These are phyloP conservation scores for Verbascum thapsus DNA, from an alignment of 257 asterid genomes.

Conservation along the genomic window DNA sequence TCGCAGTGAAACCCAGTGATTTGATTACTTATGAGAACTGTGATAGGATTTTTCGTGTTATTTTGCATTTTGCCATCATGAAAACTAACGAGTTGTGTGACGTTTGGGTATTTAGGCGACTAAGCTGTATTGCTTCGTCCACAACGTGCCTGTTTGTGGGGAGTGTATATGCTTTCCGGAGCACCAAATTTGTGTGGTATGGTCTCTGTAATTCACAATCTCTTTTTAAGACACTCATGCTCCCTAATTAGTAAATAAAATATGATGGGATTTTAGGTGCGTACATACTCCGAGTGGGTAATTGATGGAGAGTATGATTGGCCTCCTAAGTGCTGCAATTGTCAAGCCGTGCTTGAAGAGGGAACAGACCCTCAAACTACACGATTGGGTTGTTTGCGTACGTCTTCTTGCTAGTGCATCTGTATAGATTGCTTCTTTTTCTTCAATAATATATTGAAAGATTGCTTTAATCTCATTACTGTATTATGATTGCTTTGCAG, in stretches of 20 bases:
- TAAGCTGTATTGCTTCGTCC: slow-evolving; percentile 94
- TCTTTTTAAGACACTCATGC: background rate
- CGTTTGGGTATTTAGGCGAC: slow-evolving; percentile 71
- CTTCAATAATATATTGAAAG: background rate
- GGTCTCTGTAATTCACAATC: slow-evolving; percentile 22
- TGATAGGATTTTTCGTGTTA: slow-evolving; percentile 10
- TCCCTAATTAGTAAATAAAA: slow-evolving; percentile 3
- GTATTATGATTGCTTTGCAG: slow-evolving; percentile 41
- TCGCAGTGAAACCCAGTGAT: background rate
- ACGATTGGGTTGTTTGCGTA: slow-evolving; percentile 98
- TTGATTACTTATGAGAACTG: slow-evolving; percentile 8
- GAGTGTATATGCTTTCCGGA: slow-evolving; percentile 94
- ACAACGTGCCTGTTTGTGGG: slow-evolving; percentile 96
- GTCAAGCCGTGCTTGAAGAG: slow-evolving; percentile 76
- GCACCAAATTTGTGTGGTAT: slow-evolving; percentile 96
- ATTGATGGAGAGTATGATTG: slow-evolving; percentile 97
- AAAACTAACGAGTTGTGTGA: slow-evolving; percentile 24
- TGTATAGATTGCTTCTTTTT: background rate
- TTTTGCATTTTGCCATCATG: slow-evolving; percentile 11
- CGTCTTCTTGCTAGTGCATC: slow-evolving; percentile 34
- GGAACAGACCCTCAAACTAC: slow-evolving; percentile 66
- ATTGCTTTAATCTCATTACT: background rate
- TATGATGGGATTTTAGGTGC: slow-evolving; percentile 47
- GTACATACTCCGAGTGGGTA: slow-evolving; percentile 95
- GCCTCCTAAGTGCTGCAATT: slow-evolving; percentile 92